A percentile compares a stretch with the other conserved stretches of the same genome.
Conservation (phyloP, 805 yeast species). For the Starmerella tilneyi region DNA sequence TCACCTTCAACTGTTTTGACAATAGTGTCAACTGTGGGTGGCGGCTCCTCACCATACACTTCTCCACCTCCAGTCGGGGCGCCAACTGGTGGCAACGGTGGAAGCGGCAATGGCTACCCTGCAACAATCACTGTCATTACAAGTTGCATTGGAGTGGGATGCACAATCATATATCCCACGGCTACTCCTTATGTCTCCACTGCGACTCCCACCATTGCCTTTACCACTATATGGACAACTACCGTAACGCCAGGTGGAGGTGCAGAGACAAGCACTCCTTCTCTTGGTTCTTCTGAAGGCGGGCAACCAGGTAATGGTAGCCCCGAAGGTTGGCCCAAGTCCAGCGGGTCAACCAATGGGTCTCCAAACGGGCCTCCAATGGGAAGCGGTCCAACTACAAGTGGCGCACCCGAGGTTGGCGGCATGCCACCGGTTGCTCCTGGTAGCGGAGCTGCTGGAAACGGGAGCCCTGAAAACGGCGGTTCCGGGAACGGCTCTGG, state of each 20-base stretch:
- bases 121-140: slow-evolving; percentile 1
- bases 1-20: not conserved
- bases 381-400: not conserved
- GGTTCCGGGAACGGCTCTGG: no score
- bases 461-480: not conserved
- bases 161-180: slow-evolving; percentile 14
- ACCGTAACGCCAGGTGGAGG: not conserved
- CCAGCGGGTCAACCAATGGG: not conserved
- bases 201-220: slow-evolving; percentile 2
- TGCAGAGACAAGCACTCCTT: not conserved
- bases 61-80: not conserved
- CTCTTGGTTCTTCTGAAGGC: no score
- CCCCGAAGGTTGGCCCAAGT: not conserved
- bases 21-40: not conserved
- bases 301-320: not conserved
- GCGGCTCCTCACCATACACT: not conserved
- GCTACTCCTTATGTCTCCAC: slow-evolving; percentile 2
- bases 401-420: not conserved
- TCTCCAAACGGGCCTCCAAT: not conserved
- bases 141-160: slow-evolving; percentile 13
- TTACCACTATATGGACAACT: slow-evolving; percentile 4
- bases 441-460: not conserved
- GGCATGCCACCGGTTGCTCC: not conserved
- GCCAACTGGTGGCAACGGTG: not conserved
- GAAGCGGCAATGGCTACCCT: not conserved